A percentile compares a stretch with the other conserved stretches of the same genome.
These are phyloP conservation scores for Linanthus parryae DNA, from an alignment of 148 eudicot species.

Conservation along the genomic window DNA sequence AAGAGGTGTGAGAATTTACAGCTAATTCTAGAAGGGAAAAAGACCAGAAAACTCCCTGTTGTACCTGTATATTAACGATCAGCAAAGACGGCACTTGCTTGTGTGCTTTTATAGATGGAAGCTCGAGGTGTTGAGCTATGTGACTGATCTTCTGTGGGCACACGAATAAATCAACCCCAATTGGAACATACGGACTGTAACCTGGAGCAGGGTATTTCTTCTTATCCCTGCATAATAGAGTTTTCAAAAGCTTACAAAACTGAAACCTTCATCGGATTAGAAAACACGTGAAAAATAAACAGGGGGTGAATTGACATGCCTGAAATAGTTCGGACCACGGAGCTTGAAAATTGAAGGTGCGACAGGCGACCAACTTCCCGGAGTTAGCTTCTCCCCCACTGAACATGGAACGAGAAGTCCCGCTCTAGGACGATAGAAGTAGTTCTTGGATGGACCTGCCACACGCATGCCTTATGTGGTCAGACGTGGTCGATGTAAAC, in stretches of 20 bases:
- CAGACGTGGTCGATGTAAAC: no score
- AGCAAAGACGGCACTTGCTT: conserved; percentile 57
- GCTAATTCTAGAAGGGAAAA: not conserved
- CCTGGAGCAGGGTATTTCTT: conserved; percentile 51
- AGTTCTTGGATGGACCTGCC: conserved; percentile 40
- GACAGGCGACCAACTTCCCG: conserved; percentile 58
- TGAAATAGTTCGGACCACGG: conserved; percentile 64
- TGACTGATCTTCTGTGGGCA: conserved; percentile 62
- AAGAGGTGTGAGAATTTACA: no score
- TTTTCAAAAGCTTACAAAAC: not conserved
- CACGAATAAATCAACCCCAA: conserved; percentile 66
- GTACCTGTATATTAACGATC: conserved; percentile 82
- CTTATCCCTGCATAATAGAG: conserved; percentile 55
- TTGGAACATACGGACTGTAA: conserved; percentile 64
- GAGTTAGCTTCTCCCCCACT: conserved; percentile 28
- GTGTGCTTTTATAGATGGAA: conserved; percentile 42
- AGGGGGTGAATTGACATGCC: conserved; percentile 18
- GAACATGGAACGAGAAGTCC: conserved; percentile 52
- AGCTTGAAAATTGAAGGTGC: conserved; percentile 67
- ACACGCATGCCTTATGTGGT: no score
- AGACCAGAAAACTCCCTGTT: not conserved
- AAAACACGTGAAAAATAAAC: not conserved
- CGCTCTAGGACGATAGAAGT: conserved; percentile 41
- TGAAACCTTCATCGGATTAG: not conserved
- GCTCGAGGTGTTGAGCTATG: conserved; percentile 71